phyloP scores from a whole-genome alignment of 257 asterid genomes.

The Capsicum rhomboideum region DNA sequence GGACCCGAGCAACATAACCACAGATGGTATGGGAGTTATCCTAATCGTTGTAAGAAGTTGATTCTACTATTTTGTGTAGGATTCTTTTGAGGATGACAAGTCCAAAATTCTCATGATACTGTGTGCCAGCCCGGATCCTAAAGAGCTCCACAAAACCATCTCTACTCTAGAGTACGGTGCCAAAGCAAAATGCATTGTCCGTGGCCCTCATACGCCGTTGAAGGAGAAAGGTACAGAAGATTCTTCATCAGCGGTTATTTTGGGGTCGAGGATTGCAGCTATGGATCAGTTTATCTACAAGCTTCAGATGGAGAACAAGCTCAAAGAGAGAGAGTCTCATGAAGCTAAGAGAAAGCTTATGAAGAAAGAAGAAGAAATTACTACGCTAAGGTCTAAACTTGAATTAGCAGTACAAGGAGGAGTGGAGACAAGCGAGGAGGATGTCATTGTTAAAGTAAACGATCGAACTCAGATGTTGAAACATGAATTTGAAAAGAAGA shows the following conservation, averaged over 20 bases:
- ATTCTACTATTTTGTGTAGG: constrained; percentile 30
- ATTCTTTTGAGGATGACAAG: constrained; percentile 90
- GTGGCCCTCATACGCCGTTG: constrained; percentile 65
- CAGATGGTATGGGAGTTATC: not conserved
- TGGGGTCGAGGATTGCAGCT: constrained; percentile 76
- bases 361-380: constrained; percentile 62
- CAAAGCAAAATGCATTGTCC: constrained; percentile 86
- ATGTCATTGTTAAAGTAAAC: constrained; percentile 45
- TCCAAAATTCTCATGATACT: constrained; percentile 88
- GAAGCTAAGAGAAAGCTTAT: constrained; percentile 57
- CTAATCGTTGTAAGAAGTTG: not conserved
- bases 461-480: constrained; percentile 37
- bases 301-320: constrained; percentile 70
- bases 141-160: constrained; percentile 84
- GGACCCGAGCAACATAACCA: not conserved
- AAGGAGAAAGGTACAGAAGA: constrained; percentile 74
- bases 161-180: constrained; percentile 96
- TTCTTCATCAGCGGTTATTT: constrained; percentile 52
- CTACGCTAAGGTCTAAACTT: constrained; percentile 47
- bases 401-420: constrained; percentile 31
- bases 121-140: constrained; percentile 96
- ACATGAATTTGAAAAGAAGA: constrained; percentile 52
- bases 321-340: constrained; percentile 47
- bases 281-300: constrained; percentile 75
- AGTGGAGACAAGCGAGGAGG: constrained; percentile 27